These are phyloP conservation scores for Rusavskia elegans DNA, from an alignment of 495 filamentous ascomycete genomes.

Conservation along the genomic window DNA sequence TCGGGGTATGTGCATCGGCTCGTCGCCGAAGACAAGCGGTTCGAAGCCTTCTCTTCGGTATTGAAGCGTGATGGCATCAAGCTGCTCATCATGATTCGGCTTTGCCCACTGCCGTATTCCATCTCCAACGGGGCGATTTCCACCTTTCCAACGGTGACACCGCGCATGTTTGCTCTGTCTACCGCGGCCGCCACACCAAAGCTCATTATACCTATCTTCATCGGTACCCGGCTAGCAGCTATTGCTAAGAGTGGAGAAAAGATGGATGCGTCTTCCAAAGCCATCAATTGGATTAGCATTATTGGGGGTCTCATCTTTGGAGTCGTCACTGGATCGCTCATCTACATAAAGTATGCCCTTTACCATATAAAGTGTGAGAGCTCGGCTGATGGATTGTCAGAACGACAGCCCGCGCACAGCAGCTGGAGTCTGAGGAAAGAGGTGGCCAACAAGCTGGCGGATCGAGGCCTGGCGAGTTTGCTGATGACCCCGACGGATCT, in stretches of 20 bases:
- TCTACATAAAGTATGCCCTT: slow-evolving; percentile 49
- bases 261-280: slow-evolving; percentile 36
- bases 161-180: slow-evolving; percentile 59
- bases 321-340: slow-evolving; percentile 60
- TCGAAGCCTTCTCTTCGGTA: slow-evolving; percentile 51
- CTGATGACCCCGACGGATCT: slow-evolving; percentile 29
- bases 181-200: slow-evolving; percentile 70
- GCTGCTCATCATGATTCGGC: slow-evolving; percentile 77
- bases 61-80: slow-evolving; percentile 72
- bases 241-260: slow-evolving; percentile 46
- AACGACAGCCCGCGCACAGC: slow-evolving; percentile 66
- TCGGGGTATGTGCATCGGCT: slow-evolving; percentile 61
- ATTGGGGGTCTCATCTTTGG: slow-evolving; percentile 54
- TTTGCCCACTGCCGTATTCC: slow-evolving; percentile 90
- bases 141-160: slow-evolving; percentile 76
- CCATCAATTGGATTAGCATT: slow-evolving; percentile 72
- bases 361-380: too few relatives aligned
- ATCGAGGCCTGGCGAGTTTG: slow-evolving; percentile 21
- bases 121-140: slow-evolving; percentile 87
- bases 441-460: slow-evolving; percentile 27
- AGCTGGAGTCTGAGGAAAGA: slow-evolving; percentile 72
- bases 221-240: slow-evolving; percentile 60
- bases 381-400: slow-evolving; percentile 15
- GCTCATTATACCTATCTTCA: slow-evolving; percentile 81
- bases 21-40: slow-evolving; percentile 67